phyloP scores from a whole-genome alignment of 2,329 filamentous ascomycete species.

The Hymenoscyphus occultus region DNA sequence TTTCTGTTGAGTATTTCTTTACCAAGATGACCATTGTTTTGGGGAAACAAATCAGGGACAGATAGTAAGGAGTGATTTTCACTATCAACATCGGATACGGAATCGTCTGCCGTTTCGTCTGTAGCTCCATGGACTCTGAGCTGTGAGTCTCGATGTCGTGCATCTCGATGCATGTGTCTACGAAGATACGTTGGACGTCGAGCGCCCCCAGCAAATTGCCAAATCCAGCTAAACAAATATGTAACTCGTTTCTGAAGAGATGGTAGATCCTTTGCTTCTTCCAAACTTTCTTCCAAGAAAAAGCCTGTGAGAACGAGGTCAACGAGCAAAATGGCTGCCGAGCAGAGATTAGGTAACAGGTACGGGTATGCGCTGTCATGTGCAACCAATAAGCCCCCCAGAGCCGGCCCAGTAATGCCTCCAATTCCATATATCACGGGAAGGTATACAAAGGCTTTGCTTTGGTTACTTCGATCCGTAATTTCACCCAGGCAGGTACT shows the following conservation, averaged over 20 bases:
- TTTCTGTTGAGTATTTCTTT: constrained; percentile 72
- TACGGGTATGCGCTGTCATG: constrained; percentile 71
- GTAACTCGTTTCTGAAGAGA: constrained; percentile 55
- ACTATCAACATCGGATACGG: constrained; percentile 26
- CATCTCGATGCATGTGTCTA: constrained; percentile 34
- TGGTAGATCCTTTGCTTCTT: constrained; percentile 60
- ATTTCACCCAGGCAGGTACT: constrained; percentile 93
- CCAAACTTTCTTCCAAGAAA: constrained; percentile 83
- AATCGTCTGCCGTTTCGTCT: constrained; percentile 44
- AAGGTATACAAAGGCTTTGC: constrained; percentile 86
- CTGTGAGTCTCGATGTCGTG: constrained; percentile 29
- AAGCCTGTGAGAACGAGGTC: constrained; percentile 73
- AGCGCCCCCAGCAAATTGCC: constrained; percentile 61
- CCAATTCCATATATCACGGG: constrained; percentile 96
- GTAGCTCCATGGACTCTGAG: constrained; percentile 36
- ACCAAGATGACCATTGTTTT: constrained; percentile 47
- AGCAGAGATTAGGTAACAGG: constrained; percentile 77
- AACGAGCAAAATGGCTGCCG: constrained; percentile 66
- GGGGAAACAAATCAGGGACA: constrained; percentile 40
- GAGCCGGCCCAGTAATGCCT: constrained; percentile 84
- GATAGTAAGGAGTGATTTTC: constrained; percentile 33
- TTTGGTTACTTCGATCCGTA: constrained; percentile 93
- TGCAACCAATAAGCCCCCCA: constrained; percentile 80
- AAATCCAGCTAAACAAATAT: constrained; percentile 63
- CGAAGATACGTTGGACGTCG: constrained; percentile 58